Conservation (phyloP, 2,329 filamentous ascomycete species). For the Hypoxylon sp. region DNA sequence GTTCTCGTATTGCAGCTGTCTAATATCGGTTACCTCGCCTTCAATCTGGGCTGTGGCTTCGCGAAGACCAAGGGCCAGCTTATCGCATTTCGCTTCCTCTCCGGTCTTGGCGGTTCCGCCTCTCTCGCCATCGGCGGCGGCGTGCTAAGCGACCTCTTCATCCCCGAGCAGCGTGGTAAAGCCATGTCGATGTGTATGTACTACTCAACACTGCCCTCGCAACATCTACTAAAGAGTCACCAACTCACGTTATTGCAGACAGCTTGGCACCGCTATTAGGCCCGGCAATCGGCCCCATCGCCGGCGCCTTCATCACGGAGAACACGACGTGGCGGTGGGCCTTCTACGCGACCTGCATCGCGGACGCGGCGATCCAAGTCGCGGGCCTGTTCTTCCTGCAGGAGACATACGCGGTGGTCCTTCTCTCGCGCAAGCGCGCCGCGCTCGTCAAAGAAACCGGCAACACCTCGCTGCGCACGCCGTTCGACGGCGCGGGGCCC, state of each 20-base stretch:
- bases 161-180: slow-evolving; percentile 68
- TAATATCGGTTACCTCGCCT: slow-evolving; percentile 27
- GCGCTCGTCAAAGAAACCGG: slow-evolving; percentile 7
- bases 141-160: slow-evolving; percentile 62
- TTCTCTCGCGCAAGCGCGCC: slow-evolving; percentile 48
- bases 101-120: slow-evolving; percentile 32
- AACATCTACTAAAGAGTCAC: too few relatives aligned
- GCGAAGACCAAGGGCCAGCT: slow-evolving; percentile 19
- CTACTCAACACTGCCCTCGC: too few relatives aligned
- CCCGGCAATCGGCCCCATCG: slow-evolving; percentile 73
- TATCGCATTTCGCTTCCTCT: slow-evolving; percentile 28
- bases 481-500: slow-evolving; percentile 51
- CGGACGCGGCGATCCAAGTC: slow-evolving; percentile 66
- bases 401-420: slow-evolving; percentile 71
- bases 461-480: slow-evolving; percentile 3
- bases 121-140: slow-evolving; percentile 26
- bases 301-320: slow-evolving; percentile 73
- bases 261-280: slow-evolving; percentile 72
- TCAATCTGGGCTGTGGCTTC: slow-evolving; percentile 35
- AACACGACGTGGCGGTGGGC: slow-evolving; percentile 76
- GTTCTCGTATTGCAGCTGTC: slow-evolving; percentile 12
- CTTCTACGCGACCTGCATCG: slow-evolving; percentile 73
- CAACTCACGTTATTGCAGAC: too few relatives aligned
- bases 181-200: too few relatives aligned
- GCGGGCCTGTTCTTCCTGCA: slow-evolving; percentile 68